phyloP scores from a whole-genome alignment of 306 rosid genomes.

The Castanea sativa region DNA sequence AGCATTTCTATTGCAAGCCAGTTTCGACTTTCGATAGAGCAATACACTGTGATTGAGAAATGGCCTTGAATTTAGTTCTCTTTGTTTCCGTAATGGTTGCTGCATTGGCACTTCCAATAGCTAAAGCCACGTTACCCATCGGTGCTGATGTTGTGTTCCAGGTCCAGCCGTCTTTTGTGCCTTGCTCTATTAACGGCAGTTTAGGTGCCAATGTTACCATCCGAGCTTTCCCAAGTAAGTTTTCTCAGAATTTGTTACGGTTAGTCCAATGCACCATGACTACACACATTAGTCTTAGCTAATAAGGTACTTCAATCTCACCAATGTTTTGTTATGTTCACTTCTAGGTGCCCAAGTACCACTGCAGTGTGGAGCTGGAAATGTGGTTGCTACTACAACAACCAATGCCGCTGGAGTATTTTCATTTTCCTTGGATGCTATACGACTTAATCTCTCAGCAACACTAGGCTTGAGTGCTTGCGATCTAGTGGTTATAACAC shows the following conservation, averaged over 20 bases:
- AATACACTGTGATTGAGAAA: not conserved
- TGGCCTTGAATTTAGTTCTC: constrained; percentile 24
- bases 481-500: constrained; percentile 29
- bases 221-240: constrained; percentile 39
- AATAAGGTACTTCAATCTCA: not conserved
- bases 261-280: too few species aligned
- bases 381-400: constrained; percentile 24
- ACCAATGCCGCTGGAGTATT: constrained; percentile 25
- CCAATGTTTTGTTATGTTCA: not conserved
- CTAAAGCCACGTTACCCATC: constrained; percentile 6
- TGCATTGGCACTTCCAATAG: not conserved
- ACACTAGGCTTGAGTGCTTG: constrained; percentile 5
- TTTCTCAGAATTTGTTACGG: too few species aligned
- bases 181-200: constrained; percentile 26
- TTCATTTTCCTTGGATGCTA: constrained; percentile 27
- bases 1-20: not conserved
- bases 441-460: constrained; percentile 11
- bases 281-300: not conserved
- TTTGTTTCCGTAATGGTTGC: constrained; percentile 9
- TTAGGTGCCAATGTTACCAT: constrained; percentile 23
- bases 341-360: constrained; percentile 31
- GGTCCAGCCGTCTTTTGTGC: not conserved
- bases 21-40: not conserved
- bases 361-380: constrained; percentile 29
- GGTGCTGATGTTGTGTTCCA: not conserved